Percentiles rank a stretch among this genome's conserved stretches.
phyloP scores from a whole-genome alignment of 2,329 filamentous ascomycete species.

The Diaporthe ampelina region DNA sequence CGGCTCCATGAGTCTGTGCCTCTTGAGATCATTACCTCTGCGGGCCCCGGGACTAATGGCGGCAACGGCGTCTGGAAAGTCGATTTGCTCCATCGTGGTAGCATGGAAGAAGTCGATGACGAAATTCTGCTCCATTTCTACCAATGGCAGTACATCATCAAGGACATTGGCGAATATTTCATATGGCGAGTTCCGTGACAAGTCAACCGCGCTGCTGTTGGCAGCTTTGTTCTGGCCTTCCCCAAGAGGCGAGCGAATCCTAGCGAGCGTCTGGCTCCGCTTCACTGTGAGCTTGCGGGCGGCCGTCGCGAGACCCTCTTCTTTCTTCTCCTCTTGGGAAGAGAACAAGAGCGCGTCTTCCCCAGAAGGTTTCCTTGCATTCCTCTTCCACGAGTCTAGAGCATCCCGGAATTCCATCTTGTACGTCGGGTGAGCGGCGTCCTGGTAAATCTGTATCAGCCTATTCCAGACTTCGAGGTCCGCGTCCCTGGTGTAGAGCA shows the following conservation, averaged over 20 bases:
- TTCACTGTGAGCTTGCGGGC: conserved; percentile 95
- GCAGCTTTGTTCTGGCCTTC: conserved; percentile 72
- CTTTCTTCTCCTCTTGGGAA: conserved; percentile 85
- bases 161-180: conserved; percentile 86
- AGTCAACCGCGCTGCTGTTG: conserved; percentile 53
- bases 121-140: conserved; percentile 97
- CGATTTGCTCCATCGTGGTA: conserved; percentile 83
- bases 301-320: conserved; percentile 78
- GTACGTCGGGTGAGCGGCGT: conserved; percentile 82
- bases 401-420: conserved; percentile 86
- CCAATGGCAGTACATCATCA: conserved; percentile 84
- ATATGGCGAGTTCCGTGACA: conserved; percentile 77
- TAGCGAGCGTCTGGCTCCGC: conserved; percentile 88
- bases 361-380: conserved; percentile 79
- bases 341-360: conserved; percentile 95
- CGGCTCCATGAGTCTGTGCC: conserved; percentile 86
- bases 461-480: conserved; percentile 86
- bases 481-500: conserved; percentile 90
- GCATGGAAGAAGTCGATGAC: conserved; percentile 97
- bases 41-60: conserved; percentile 76
- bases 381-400: conserved; percentile 82
- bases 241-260: conserved; percentile 77
- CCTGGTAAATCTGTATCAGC: conserved; percentile 84
- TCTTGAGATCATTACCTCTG: conserved; percentile 78
- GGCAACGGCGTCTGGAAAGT: conserved; percentile 86